These are phyloP conservation scores for Russula ochroleuca DNA, from an alignment of 768 basidiomycete species.

Conservation along the genomic window DNA sequence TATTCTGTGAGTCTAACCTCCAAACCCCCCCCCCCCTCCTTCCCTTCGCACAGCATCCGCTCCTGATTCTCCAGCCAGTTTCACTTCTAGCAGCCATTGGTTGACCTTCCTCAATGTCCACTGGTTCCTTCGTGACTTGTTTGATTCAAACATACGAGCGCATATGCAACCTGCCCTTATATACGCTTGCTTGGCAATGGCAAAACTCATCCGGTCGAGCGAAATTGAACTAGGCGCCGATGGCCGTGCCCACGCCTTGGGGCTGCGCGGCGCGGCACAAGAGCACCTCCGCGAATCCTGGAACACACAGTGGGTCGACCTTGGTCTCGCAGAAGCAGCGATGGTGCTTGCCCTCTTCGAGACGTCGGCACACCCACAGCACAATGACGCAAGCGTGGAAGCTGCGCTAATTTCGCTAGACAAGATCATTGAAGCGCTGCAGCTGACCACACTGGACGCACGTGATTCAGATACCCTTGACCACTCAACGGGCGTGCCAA, in stretches of 20 bases:
- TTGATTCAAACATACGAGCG: conserved; percentile 47
- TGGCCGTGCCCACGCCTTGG: conserved; percentile 56
- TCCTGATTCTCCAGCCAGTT: conserved; percentile 40
- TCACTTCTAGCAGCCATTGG: conserved; percentile 58
- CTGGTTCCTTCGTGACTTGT: conserved; percentile 50
- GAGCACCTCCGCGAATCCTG: conserved; percentile 49
- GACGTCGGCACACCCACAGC: conserved; percentile 64
- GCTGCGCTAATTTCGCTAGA: conserved; percentile 57
- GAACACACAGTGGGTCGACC: conserved; percentile 51
- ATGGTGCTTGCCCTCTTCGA: conserved; percentile 76
- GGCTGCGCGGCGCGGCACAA: conserved; percentile 55
- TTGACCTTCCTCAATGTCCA: conserved; percentile 64
- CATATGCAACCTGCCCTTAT: conserved; percentile 69
- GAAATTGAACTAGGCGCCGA: conserved; percentile 50
- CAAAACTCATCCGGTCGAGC: conserved; percentile 69
- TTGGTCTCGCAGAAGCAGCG: conserved; percentile 67
- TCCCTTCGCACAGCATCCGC: background rate
- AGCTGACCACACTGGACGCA: conserved; percentile 54
- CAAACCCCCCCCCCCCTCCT: background rate
- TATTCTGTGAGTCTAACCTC: conserved; percentile 43
- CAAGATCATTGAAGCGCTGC: conserved; percentile 53
- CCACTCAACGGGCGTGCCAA: conserved; percentile 45
- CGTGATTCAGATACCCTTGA: conserved; percentile 51
- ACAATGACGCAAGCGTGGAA: conserved; percentile 51
- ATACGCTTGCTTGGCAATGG: conserved; percentile 62